Evolutionary conservation across 1,284 basidiomycete species (phyloP).

Genomic region (Cutaneotrichosporon spelunceum): DNA sequence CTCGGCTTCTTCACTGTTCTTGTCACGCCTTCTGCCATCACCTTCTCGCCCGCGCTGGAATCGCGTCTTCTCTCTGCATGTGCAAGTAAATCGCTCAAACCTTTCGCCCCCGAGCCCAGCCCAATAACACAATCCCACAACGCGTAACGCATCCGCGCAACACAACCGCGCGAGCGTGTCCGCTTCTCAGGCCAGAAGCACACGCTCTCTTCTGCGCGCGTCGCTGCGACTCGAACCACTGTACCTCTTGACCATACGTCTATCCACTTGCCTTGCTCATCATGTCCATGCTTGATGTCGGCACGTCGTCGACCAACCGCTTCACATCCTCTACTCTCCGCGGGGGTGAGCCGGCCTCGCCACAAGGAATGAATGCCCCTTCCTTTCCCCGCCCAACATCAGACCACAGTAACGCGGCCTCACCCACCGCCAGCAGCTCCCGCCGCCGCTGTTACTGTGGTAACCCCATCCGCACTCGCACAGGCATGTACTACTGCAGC

Average conservation of each 20-base stretch:
- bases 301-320: slow-evolving; percentile 8
- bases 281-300: slow-evolving; percentile 14
- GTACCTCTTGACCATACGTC: background rate
- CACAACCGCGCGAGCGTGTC: background rate
- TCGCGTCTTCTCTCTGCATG: background rate
- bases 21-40: background rate
- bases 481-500: slow-evolving; percentile 49
- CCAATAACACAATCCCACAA: slow-evolving; percentile 3
- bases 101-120: background rate
- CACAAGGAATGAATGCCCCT: background rate
- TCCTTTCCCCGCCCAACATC: slow-evolving; percentile 8
- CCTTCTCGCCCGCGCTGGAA: background rate
- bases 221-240: background rate
- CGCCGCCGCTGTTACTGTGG: slow-evolving; percentile 43
- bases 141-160: too few species aligned
- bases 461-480: slow-evolving; percentile 29
- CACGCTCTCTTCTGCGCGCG: background rate
- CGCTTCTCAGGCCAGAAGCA: slow-evolving; percentile 14
- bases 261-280: background rate
- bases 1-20: background rate
- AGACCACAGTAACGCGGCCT: slow-evolving; percentile 5
- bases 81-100: background rate
- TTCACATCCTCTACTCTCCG: slow-evolving; percentile 14
- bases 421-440: slow-evolving; percentile 1
- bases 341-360: slow-evolving; percentile 18